Conservation (phyloP, 2,329 filamentous ascomycete species). For the Torrubiella hemipterigena region DNA sequence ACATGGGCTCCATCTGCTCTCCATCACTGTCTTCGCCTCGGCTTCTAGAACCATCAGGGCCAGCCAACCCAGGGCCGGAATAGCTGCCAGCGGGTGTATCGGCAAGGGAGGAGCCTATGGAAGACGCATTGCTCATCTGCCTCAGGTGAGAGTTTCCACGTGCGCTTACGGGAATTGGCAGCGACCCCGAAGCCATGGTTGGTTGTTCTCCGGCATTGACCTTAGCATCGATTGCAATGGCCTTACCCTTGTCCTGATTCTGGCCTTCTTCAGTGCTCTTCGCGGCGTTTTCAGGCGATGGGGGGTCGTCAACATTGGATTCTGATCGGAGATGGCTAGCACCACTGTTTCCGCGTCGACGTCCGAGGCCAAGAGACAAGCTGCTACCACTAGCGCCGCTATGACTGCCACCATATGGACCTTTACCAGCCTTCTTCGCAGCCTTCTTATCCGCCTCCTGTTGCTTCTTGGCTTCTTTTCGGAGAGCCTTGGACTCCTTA, state of each 20-base stretch:
- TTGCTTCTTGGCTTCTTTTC: conserved; percentile 72
- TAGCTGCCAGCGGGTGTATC: conserved; percentile 52
- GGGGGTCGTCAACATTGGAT: conserved; percentile 34
- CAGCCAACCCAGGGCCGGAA: conserved; percentile 20
- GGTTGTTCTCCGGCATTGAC: conserved; percentile 15
- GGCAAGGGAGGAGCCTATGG: conserved; percentile 62
- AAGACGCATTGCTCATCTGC: conserved; percentile 80
- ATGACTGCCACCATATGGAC: conserved; percentile 21
- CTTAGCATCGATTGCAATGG: conserved; percentile 41
- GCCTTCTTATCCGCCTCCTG: conserved; percentile 77
- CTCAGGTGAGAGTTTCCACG: conserved; percentile 60
- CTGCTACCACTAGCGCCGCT: conserved; percentile 48
- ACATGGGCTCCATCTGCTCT: conserved; percentile 61
- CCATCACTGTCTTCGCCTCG: conserved; percentile 36
- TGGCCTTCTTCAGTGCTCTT: conserved; percentile 13
- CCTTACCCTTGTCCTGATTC: conserved; percentile 54
- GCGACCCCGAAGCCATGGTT: conserved; percentile 35
- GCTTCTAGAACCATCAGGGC: conserved; percentile 25
- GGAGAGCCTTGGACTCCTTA: conserved; percentile 44
- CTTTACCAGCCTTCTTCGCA: conserved; percentile 45
- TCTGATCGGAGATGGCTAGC: conserved; percentile 49
- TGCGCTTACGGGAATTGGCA: too few relatives aligned
- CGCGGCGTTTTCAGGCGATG: conserved; percentile 32
- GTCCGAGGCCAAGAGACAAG: conserved; percentile 47
- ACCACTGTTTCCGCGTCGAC: conserved; percentile 46